These are phyloP conservation scores for Penicillium mononematosum DNA, from an alignment of 495 filamentous ascomycete species.

Conservation along the genomic window DNA sequence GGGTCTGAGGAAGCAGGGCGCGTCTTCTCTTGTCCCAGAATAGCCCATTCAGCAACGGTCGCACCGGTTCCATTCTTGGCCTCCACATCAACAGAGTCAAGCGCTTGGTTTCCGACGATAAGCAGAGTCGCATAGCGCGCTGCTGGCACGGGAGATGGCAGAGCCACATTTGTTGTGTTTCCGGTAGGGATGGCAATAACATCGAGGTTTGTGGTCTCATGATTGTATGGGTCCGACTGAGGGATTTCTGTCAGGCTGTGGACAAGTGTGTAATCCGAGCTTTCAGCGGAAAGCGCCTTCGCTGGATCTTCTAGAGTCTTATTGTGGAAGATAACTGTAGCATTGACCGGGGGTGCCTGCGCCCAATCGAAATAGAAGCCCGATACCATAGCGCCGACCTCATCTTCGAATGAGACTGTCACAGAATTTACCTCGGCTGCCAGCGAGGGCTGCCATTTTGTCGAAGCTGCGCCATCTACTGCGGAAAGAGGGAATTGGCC, in stretches of 20 bases:
- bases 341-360: constrained; percentile 55
- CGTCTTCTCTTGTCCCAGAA: constrained; percentile 40
- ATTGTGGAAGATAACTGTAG: constrained; percentile 57
- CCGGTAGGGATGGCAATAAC: constrained; percentile 39
- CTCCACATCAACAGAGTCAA: constrained; percentile 44
- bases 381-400: constrained; percentile 43
- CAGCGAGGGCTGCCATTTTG: constrained; percentile 66
- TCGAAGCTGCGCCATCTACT: constrained; percentile 67
- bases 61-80: constrained; percentile 54
- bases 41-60: constrained; percentile 71
- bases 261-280: constrained; percentile 19
- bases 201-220: constrained; percentile 25
- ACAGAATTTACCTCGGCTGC: constrained; percentile 47
- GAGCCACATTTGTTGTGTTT: constrained; percentile 50
- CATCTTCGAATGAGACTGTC: constrained; percentile 48
- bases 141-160: constrained; percentile 34
- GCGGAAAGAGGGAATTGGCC: constrained; percentile 73
- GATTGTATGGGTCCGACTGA: constrained; percentile 40
- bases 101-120: constrained; percentile 48
- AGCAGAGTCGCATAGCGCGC: constrained; percentile 46
- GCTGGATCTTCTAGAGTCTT: constrained; percentile 25
- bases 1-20: constrained; percentile 7
- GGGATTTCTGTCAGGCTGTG: constrained; percentile 28
- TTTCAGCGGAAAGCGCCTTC: constrained; percentile 6
- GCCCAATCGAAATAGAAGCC: constrained; percentile 69